These are phyloP conservation scores for Phytophthora cryptogea DNA, from an alignment of 352 stramenopile species.

Conservation along the genomic window DNA sequence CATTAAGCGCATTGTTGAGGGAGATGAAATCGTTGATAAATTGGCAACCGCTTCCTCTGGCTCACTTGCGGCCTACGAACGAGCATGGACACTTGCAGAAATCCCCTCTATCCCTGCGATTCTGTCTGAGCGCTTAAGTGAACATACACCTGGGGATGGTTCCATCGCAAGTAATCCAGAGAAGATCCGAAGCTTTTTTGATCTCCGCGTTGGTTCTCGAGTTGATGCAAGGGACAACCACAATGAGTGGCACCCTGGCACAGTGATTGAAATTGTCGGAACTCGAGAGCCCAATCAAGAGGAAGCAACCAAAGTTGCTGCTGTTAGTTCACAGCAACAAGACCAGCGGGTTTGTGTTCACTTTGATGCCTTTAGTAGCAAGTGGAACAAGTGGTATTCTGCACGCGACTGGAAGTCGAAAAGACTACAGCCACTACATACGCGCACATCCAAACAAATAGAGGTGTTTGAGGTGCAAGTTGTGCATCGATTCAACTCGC, in stretches of 20 bases:
- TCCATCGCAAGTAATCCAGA: slow-evolving; percentile 4
- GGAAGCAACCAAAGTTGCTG: neutral
- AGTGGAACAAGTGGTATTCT: slow-evolving; percentile 79
- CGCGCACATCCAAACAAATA: slow-evolving; percentile 40
- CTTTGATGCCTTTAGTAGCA: slow-evolving; percentile 72
- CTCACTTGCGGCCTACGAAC: slow-evolving; percentile 69
- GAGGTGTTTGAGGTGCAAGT: slow-evolving; percentile 85
- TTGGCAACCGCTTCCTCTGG: slow-evolving; percentile 42
- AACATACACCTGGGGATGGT: neutral
- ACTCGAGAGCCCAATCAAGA: slow-evolving; percentile 8
- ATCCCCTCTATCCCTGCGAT: slow-evolving; percentile 48
- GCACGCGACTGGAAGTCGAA: slow-evolving; percentile 56
- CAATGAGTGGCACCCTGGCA: slow-evolving; percentile 67
- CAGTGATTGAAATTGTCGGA: slow-evolving; percentile 51
- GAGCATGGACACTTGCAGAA: slow-evolving; percentile 66
- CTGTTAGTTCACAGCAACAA: slow-evolving; percentile 15
- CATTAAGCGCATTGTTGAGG: slow-evolving; percentile 78
- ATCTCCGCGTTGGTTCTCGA: slow-evolving; percentile 59
- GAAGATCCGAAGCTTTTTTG: slow-evolving; percentile 39
- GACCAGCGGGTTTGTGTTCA: slow-evolving; percentile 52
- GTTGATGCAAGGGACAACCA: slow-evolving; percentile 59
- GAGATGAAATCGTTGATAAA: slow-evolving; percentile 58
- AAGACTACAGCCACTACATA: slow-evolving; percentile 51
- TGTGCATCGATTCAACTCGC: slow-evolving; percentile 49
- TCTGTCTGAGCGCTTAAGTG: slow-evolving; percentile 21